These are phyloP conservation scores for Pseudoturritis turrita DNA, from an alignment of 345 rosid genomes.

Conservation along the genomic window DNA sequence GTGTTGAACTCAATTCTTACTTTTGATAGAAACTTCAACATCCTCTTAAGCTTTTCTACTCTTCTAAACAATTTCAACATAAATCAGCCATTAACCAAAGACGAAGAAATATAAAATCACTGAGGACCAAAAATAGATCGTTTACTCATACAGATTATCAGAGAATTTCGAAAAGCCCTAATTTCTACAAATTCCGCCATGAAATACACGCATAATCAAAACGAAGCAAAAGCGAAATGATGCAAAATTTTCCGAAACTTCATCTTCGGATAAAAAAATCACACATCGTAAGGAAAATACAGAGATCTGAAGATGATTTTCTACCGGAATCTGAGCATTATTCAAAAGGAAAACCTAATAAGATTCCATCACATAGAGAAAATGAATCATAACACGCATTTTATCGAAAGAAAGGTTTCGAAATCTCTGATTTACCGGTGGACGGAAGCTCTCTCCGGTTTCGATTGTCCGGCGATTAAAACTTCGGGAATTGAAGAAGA, in stretches of 20 bases:
- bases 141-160: background rate
- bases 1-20: constrained; percentile 81
- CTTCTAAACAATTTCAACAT: background rate
- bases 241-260: background rate
- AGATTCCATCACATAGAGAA: background rate
- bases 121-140: too few relatives aligned
- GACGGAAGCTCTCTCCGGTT: background rate
- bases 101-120: background rate
- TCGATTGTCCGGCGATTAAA: constrained; percentile 4
- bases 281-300: background rate
- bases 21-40: constrained; percentile 89
- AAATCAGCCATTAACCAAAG: background rate
- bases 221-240: background rate
- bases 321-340: background rate
- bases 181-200: background rate
- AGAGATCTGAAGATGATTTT: background rate
- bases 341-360: background rate
- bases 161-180: background rate
- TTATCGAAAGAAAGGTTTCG: background rate
- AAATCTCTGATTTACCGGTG: constrained; percentile 3
- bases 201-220: background rate
- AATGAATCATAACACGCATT: background rate
- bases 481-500: background rate
- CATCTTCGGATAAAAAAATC: background rate
- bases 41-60: constrained; percentile 29